Evolutionary conservation across 129 eudicot genomes (phyloP), one percentile per base, ranked within the genome.

Genomic region (Ambrosia trifida): DNA sequence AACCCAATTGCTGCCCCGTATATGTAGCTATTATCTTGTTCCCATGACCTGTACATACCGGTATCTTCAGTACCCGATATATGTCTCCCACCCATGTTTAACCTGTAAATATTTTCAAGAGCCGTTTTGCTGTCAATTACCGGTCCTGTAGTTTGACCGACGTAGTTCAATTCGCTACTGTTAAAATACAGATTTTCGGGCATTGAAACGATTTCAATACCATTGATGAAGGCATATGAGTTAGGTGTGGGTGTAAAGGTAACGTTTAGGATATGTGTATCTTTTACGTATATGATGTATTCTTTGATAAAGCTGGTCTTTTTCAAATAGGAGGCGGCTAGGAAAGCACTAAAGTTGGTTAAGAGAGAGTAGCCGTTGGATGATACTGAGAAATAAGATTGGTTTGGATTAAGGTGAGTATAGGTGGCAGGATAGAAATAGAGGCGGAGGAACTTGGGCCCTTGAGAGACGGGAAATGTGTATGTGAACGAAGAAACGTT

Each of bases 391-490:
- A 85, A 85, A 60, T 76, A 70, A 18, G 81, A 47, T 1, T 62
- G 38, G 43, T 66, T 36, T 50, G 52, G 70, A 8, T 35, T 35
- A 11, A 64, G 78, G 59, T 14, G 18, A 41, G 82, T 71, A 51
- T 78, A 79, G 43, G 64, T 40, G 79, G 78, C 32, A 0, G 88
- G 77, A 71, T 83, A 83, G 80, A 88, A 88, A 74, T 83, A 83
- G 49, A 85, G 88, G 54, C 95, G 87, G 36, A 88, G 76, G 79
- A 88, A 78, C 73, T 81, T 85, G 18, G 79, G 84, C 12, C 85
- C 86, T 9, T 75, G 56, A 24, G 80, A 64, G 66, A 81, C 66
- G 0, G 78, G 83, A 60, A 88, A 76, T 3, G 61, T 16, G 64
- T 88, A 88, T 51, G 85, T 81, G 75, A 88, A 85, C 0, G 68